Evolutionary conservation across 2,329 filamentous ascomycete species (phyloP).

Genomic region (Tolypocladium tundrense): DNA sequence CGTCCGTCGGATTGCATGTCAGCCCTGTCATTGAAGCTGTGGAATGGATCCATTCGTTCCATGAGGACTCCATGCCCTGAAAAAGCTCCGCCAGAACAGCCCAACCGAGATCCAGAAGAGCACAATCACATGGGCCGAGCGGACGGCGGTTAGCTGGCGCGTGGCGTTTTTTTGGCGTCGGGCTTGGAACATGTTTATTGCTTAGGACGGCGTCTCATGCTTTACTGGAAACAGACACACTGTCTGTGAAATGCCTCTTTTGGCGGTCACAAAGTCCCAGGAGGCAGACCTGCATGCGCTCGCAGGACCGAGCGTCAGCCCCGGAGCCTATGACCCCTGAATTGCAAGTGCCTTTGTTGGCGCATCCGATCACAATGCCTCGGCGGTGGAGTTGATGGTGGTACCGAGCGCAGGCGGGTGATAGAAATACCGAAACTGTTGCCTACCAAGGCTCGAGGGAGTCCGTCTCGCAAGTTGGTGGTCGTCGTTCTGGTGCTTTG

Average conservation of each 20-base stretch:
- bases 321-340: not conserved
- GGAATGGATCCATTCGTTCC: slow-evolving; percentile 8
- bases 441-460: not conserved
- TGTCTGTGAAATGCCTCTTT: not conserved
- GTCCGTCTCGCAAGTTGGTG: not conserved
- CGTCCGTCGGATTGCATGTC: not conserved
- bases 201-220: not conserved
- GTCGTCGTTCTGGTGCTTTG: not conserved
- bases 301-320: not conserved
- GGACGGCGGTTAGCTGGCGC: not conserved
- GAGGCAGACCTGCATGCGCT: not conserved
- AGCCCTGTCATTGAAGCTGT: slow-evolving; percentile 1
- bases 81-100: not conserved
- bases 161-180: not conserved
- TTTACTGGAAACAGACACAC: not conserved
- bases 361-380: not conserved
- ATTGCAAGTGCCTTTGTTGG: not conserved
- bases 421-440: not conserved
- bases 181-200: not conserved
- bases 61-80: slow-evolving; percentile 1
- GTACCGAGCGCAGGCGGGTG: not conserved
- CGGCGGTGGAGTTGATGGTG: not conserved
- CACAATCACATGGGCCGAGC: not conserved
- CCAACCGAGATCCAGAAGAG: not conserved
- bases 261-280: not conserved